Evolutionary conservation across 2,329 filamentous ascomycete genomes (phyloP).

Genomic region (Coniochaeta sp.): DNA sequence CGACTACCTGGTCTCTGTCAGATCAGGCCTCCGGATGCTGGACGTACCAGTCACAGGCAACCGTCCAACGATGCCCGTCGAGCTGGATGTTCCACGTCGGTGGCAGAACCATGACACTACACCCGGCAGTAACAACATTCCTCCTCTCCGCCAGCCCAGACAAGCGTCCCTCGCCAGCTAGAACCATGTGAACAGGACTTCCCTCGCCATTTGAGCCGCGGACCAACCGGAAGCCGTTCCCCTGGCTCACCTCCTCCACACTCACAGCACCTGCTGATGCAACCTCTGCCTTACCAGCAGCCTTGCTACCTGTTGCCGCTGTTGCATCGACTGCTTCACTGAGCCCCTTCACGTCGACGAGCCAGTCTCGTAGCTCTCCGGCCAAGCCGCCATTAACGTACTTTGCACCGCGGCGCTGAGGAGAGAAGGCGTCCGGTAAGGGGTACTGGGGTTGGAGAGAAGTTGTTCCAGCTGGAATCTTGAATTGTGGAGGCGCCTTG

Average conservation of each 20-base stretch:
- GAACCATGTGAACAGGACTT: conserved; percentile 7
- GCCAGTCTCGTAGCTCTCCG: conserved; percentile 34
- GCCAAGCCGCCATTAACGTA: conserved; percentile 34
- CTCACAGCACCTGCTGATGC: not conserved
- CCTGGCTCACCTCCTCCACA: not conserved
- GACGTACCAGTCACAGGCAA: conserved; percentile 32
- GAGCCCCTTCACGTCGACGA: conserved; percentile 31
- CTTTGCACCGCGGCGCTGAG: conserved; percentile 23
- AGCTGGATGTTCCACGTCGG: conserved; percentile 30
- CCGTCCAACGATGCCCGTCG: conserved; percentile 22
- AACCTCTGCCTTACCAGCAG: not conserved
- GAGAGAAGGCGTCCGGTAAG: conserved; percentile 31
- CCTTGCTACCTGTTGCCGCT: not conserved
- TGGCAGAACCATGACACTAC: conserved; percentile 23
- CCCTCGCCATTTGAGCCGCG: not conserved
- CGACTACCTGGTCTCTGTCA: too few species aligned
- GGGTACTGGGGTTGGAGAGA: conserved; percentile 14
- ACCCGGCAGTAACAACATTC: conserved; percentile 18
- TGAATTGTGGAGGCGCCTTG: conserved; percentile 30
- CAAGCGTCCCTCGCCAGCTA: conserved; percentile 19
- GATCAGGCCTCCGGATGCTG: too few species aligned
- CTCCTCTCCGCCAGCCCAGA: conserved; percentile 16
- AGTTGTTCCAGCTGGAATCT: conserved; percentile 7
- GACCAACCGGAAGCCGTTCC: not conserved
- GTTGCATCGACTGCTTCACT: not conserved